Evolutionary conservation across 1,139 yeast species (phyloP), one percentile per base, ranked within the genome.

Genomic region (Saccharomyces pastorianus): DNA sequence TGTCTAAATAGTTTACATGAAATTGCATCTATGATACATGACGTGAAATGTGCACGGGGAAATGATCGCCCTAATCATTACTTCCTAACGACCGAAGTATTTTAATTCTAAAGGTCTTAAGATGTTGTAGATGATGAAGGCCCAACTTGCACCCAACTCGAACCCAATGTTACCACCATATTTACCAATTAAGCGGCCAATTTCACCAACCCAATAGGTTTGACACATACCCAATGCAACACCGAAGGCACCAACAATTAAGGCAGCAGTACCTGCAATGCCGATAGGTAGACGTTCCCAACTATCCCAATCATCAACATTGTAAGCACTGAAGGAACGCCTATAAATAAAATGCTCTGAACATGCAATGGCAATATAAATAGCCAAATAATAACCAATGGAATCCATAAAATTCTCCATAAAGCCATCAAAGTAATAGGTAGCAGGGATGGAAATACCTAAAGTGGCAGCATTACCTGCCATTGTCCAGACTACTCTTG

Each of bases 361-460:
- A 17, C 85, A 69, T 48, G 81, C 71, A 69, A 89, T 80, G 50
- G 88, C 81, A 66, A 81, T 82, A 74, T 89, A 90, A 66, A 89
- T 86, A 56, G 96, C 90, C 68, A 89, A 77, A 81, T 93, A 89
- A 78, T 90, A 89, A 60, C 89, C 91, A 70, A 89, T 88, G 70
- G 89, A 75, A 74, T 87, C 83, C 96, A 90, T 88, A 72, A 89
- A 89, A 73, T 85, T 82, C 56, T 79, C 79, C 85, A 89, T 85
- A 63, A 86, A 90, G 9, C 70, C 64, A 56, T 77, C 82, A 70
- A 89, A 89, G 59, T 77, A 70, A 74, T 85, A 84, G 75, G 84
- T 87, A 48, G 88, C 96, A 38, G 96, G 96, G 62, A 89, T 89
- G 68, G 93, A 83, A 67, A 89, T 84, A 54, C 91, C 96, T 68